Base-by-base conservation (phyloP, 352 stramenopile species). In the Globisporangium nagaii region DNA sequence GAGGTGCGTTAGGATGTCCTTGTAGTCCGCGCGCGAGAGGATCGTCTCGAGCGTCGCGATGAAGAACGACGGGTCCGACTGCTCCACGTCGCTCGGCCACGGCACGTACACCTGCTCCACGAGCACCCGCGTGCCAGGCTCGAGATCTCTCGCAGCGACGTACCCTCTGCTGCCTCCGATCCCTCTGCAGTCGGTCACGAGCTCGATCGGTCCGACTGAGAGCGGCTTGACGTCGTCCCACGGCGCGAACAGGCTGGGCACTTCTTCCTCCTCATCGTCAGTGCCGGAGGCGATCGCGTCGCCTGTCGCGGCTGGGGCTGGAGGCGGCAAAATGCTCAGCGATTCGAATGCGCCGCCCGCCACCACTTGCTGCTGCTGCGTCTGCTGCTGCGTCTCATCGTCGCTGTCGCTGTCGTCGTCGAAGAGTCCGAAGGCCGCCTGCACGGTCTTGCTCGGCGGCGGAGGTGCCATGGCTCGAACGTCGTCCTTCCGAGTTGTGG, bases 151-250 rank as follows among this genome's bases (percentile, higher is more conserved):
- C 6, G 63, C 70, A 1, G 93, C 93, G 25, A 97, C 76, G 45
- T 97, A 98, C 17, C 90, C 93, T 20, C 93, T 68, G n/a, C 75
- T 80, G 35, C 91, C 91, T 24, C 93, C 90, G 10, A 91, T 63
- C 36, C 70, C 53, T 4, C 62, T 58, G 49, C 66, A 84, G 51
- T 74, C 78, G 28, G 63, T 79, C 10, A 77, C 53, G 6, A 96
- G 62, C 30, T 87, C 59, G 39, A 96, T 88, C 20, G 90, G 77
- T 0, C 86, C 87, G 10, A 97, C 62, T 31, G 81, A 94, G 13
- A 93, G 61, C 25, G 93, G 90, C 28, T 79, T 76, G 4, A 75
- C 65, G 63, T 95, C 79, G 56, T 90, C 73, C 77, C 88, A 97
- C 25, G 73, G 65, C 27, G 64, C 47, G 43, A 84, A 90, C 53